phyloP scores from a whole-genome alignment of 2,329 filamentous ascomycete species.

The Metarhizium sp. region DNA sequence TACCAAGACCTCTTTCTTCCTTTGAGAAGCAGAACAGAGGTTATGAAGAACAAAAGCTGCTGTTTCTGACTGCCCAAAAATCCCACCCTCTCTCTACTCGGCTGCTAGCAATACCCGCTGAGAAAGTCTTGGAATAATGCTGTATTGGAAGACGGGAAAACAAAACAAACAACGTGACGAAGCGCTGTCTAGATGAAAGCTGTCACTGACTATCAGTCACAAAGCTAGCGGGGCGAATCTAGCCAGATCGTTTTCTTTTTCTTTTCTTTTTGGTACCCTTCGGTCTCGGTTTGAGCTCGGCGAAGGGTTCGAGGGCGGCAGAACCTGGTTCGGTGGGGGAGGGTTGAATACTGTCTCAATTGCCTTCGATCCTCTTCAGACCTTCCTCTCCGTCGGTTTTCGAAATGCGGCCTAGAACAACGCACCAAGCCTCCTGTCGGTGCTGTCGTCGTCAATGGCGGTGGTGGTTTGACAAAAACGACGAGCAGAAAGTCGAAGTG shows the following conservation, averaged over 20 bases:
- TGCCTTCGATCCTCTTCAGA: not conserved
- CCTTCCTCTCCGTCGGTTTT: not conserved
- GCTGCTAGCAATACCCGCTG: not conserved
- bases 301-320: not conserved
- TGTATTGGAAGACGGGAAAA: not conserved
- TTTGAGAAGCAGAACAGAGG: not conserved
- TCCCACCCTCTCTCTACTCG: not conserved
- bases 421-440: not conserved
- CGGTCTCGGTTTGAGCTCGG: conserved; percentile 3
- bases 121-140: not conserved
- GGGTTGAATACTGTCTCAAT: not conserved
- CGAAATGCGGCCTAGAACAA: not conserved
- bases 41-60: not conserved
- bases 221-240: conserved; percentile 1
- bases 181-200: not conserved
- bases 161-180: not conserved
- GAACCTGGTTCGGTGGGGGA: not conserved
- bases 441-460: not conserved
- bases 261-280: not conserved
- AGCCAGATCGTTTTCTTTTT: conserved; percentile 3
- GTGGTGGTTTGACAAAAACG: not conserved
- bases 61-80: not conserved
- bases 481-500: not conserved
- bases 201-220: not conserved
- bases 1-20: not conserved